phyloP scores from a whole-genome alignment of 2,329 filamentous ascomycete genomes.

The Cytospora leucostoma region DNA sequence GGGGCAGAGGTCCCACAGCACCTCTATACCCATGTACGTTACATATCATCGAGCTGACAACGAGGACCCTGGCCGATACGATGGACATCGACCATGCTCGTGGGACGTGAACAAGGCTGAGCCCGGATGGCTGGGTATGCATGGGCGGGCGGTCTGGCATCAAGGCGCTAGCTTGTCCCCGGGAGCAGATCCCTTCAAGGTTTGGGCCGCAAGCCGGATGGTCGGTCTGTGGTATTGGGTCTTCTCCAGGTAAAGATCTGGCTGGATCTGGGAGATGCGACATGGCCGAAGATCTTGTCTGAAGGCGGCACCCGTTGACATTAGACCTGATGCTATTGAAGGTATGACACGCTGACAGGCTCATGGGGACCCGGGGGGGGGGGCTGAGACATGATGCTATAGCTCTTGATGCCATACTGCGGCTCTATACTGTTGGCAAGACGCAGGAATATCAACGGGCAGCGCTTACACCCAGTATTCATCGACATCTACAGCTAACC shows the following conservation, averaged over 20 bases:
- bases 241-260: constrained; percentile 4
- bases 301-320: background rate
- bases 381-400: background rate
- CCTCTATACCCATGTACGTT: background rate
- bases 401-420: background rate
- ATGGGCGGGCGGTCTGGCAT: constrained; percentile 7
- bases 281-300: background rate
- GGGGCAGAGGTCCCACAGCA: background rate
- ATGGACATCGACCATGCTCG: constrained; percentile 9
- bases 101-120: constrained; percentile 21
- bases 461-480: background rate
- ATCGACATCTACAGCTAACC: background rate
- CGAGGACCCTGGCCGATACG: background rate
- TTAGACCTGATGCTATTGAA: background rate
- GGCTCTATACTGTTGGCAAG: background rate
- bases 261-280: constrained; percentile 4
- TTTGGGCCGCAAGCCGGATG: constrained; percentile 16
- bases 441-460: constrained; percentile 3
- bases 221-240: background rate
- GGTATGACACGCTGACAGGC: background rate
- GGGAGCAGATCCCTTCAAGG: constrained; percentile 1
- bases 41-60: background rate
- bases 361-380: background rate
- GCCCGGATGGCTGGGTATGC: constrained; percentile 15
- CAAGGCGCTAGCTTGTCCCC: constrained; percentile 11